A percentile compares a stretch with the other conserved stretches of the same genome.
These are phyloP conservation scores for Monosporozyma yasuniensis DNA, from an alignment of 805 yeast genomes.

Conservation along the genomic window DNA sequence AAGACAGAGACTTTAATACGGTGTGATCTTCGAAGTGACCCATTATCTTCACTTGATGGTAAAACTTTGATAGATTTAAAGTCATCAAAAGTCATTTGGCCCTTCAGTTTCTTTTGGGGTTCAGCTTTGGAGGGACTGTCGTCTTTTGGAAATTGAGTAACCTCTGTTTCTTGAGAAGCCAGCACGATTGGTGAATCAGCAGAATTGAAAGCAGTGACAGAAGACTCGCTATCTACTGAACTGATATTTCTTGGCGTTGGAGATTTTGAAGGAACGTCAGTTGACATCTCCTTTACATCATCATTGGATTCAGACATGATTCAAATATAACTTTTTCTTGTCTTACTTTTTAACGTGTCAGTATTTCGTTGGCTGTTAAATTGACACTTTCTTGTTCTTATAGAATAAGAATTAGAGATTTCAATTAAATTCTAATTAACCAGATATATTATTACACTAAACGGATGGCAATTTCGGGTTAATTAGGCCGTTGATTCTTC, in stretches of 20 bases:
- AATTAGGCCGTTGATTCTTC: background rate
- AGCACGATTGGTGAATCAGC: background rate
- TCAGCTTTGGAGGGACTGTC: background rate
- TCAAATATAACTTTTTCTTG: background rate
- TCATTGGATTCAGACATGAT: background rate
- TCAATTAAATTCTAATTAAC: background rate
- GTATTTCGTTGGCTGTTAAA: background rate
- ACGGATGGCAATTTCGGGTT: background rate
- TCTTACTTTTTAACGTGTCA: background rate
- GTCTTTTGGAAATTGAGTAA: background rate
- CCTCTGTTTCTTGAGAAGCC: background rate
- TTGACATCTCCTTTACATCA: background rate
- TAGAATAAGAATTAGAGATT: background rate
- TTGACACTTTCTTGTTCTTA: background rate
- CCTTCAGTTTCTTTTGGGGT: slow-evolving; percentile 8
- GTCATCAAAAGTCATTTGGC: slow-evolving; percentile 25
- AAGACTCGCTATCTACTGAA: background rate
- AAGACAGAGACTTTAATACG: background rate
- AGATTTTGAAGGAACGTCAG: background rate
- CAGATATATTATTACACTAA: background rate
- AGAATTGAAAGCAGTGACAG: background rate
- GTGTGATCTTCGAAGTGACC: background rate
- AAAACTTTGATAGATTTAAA: slow-evolving; percentile 20
- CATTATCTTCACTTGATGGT: background rate
- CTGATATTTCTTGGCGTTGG: background rate